A percentile compares a stretch with the other conserved stretches of the same genome.
These are phyloP conservation scores for Penstemon davidsonii DNA, from an alignment of 257 asterid species.

Conservation along the genomic window DNA sequence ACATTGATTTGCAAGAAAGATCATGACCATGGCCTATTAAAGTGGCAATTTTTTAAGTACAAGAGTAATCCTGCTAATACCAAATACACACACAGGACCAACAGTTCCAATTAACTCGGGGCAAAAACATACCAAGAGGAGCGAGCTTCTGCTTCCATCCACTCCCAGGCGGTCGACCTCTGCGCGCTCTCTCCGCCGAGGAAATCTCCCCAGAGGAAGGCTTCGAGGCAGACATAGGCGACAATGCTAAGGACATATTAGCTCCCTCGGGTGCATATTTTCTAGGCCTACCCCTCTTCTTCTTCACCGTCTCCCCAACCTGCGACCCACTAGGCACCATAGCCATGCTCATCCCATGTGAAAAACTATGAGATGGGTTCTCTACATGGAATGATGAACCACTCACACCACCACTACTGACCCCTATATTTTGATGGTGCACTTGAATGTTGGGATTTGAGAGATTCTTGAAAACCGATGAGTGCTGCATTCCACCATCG, in stretches of 20 bases:
- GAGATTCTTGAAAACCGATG: slow-evolving; percentile 52
- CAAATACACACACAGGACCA: not conserved
- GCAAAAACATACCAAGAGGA: slow-evolving; percentile 64
- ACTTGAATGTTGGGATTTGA: slow-evolving; percentile 51
- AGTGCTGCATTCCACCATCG: slow-evolving; percentile 33
- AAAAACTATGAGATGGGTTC: slow-evolving; percentile 55
- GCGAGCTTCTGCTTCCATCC: slow-evolving; percentile 98
- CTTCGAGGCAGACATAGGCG: slow-evolving; percentile 58
- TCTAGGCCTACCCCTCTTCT: slow-evolving; percentile 95
- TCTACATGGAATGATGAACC: slow-evolving; percentile 60
- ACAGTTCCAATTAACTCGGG: not conserved
- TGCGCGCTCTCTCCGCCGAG: slow-evolving; percentile 50
- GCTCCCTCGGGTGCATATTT: slow-evolving; percentile 89
- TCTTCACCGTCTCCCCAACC: slow-evolving; percentile 66
- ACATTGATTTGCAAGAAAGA: not conserved
- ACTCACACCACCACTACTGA: slow-evolving; percentile 39
- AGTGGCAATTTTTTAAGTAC: not conserved
- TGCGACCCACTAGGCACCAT: slow-evolving; percentile 39
- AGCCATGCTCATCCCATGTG: slow-evolving; percentile 46
- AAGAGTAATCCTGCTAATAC: not conserved
- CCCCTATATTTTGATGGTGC: slow-evolving; percentile 54
- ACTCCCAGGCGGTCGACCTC: slow-evolving; percentile 91
- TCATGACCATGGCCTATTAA: slow-evolving; percentile 3
- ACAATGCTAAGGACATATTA: slow-evolving; percentile 61
- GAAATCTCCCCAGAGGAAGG: slow-evolving; percentile 48